Evolutionary conservation across 208 protist genomes (phyloP).

Genomic region (Acanthamoeba healyi): DNA sequence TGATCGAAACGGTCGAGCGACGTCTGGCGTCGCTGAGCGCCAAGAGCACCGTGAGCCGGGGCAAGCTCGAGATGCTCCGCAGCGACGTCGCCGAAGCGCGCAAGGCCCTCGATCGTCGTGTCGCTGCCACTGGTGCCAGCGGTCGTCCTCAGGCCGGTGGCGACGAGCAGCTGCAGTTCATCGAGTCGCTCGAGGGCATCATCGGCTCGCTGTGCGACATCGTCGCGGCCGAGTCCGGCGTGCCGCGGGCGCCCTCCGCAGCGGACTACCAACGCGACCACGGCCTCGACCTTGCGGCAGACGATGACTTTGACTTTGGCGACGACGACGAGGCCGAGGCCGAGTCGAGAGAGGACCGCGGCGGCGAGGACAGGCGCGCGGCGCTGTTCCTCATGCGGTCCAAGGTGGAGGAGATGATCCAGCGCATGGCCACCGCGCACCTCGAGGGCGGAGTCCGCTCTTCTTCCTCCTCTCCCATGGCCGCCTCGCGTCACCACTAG

Average conservation of each 20-base stretch:
- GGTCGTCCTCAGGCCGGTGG: background rate
- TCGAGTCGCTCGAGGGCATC: conserved; percentile 21
- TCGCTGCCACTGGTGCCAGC: background rate
- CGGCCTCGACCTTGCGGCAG: no score
- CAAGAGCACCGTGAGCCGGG: background rate
- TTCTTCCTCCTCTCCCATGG: no score
- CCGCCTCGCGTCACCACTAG: background rate
- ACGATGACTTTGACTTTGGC: background rate
- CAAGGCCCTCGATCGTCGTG: conserved; percentile 1
- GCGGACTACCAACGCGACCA: no score
- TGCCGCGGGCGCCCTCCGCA: background rate
- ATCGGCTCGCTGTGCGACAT: background rate
- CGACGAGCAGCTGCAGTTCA: conserved; percentile 16
- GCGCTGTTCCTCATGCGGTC: conserved; percentile 10
- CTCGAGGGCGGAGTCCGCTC: background rate
- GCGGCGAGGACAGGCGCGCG: background rate
- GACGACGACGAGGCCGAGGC: background rate
- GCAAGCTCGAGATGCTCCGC: conserved; percentile 38
- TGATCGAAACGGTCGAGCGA: background rate
- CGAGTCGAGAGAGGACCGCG: background rate
- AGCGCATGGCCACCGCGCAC: background rate
- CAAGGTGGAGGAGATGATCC: conserved; percentile 12
- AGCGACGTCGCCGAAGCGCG: conserved; percentile 33
- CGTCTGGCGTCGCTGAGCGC: background rate
- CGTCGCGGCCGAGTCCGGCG: background rate